phyloP scores from a whole-genome alignment of 352 stramenopile species.

The Globisporangium megalacanthum region DNA sequence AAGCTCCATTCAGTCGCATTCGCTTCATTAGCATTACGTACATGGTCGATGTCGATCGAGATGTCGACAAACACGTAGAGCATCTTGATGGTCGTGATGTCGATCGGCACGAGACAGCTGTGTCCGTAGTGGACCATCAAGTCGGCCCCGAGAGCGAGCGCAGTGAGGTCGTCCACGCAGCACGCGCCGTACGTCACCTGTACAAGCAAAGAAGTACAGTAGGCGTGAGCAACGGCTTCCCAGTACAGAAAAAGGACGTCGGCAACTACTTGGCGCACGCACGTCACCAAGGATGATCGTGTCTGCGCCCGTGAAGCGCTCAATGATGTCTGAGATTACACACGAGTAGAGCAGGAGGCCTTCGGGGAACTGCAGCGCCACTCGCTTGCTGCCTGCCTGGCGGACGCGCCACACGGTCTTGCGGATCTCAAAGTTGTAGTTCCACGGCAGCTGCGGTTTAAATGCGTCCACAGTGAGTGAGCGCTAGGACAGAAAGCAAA shows the following conservation, averaged over 20 bases:
- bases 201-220: background rate
- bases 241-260: no score
- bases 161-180: constrained; percentile 98
- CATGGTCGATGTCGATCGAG: constrained; percentile 95
- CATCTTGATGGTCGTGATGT: constrained; percentile 94
- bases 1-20: background rate
- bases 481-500: no score
- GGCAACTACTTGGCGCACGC: constrained; percentile 10
- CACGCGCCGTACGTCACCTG: constrained; percentile 98
- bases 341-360: constrained; percentile 97
- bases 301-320: constrained; percentile 89
- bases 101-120: constrained; percentile 97
- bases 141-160: constrained; percentile 92
- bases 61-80: constrained; percentile 99
- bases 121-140: constrained; percentile 99
- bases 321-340: constrained; percentile 97
- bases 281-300: constrained; percentile 97
- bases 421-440: constrained; percentile 98
- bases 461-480: no score
- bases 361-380: constrained; percentile 99
- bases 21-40: constrained; percentile 17
- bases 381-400: constrained; percentile 80
- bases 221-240: background rate
- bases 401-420: constrained; percentile 98
- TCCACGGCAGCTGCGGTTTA: constrained; percentile 83